phyloP scores from a whole-genome alignment of 129 eudicot species.

The Daucus carota region DNA sequence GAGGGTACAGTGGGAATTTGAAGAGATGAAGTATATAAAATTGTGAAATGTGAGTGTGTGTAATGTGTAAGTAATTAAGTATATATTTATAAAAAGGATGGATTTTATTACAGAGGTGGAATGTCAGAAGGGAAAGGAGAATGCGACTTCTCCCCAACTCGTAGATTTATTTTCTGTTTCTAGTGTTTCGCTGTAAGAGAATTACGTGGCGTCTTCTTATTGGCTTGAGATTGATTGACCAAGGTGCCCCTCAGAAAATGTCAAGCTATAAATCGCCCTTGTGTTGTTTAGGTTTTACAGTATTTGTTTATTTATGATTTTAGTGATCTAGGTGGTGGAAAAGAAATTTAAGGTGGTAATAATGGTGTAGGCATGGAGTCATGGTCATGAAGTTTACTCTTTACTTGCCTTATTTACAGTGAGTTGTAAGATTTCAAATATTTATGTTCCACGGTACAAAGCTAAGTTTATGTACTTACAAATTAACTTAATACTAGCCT shows the following conservation, averaged over 20 bases:
- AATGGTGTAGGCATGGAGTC: constrained; percentile 22
- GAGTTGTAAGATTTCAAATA: neutral
- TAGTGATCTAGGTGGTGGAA: neutral
- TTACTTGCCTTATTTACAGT: neutral
- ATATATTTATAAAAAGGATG: neutral
- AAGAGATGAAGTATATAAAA: neutral
- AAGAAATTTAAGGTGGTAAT: neutral
- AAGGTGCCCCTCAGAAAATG: constrained; percentile 17
- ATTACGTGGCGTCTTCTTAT: constrained; percentile 19
- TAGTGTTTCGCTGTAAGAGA: constrained; percentile 27
- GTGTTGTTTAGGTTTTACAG: neutral
- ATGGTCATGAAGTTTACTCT: constrained; percentile 13
- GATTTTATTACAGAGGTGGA: constrained; percentile 41
- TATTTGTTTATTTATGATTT: neutral
- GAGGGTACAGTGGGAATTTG: constrained; percentile 23
- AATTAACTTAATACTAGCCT: too few species aligned
- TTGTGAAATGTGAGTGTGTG: too few species aligned
- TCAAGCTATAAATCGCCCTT: neutral
- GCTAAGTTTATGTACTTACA: neutral
- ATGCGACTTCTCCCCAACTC: constrained; percentile 42
- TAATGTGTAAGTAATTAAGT: too few species aligned
- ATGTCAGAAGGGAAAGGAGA: constrained; percentile 44
- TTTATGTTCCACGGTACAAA: neutral
- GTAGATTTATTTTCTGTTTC: constrained; percentile 30
- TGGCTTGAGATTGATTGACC: constrained; percentile 13